Evolutionary conservation across 176 grass and related monocot genomes (phyloP).

Genomic region (Microstegium vimineum): DNA sequence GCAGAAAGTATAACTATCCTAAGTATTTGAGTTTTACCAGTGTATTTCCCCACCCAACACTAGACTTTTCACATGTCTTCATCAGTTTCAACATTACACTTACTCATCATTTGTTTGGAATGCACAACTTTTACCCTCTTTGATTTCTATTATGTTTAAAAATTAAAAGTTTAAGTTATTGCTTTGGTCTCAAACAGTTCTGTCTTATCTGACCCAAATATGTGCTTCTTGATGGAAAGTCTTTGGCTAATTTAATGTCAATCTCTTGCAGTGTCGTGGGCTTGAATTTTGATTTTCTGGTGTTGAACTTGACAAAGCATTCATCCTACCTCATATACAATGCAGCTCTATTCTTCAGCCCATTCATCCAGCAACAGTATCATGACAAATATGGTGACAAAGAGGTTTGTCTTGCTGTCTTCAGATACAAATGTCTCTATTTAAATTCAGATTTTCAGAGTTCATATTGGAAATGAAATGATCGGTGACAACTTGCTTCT

Average conservation of each 20-base stretch:
- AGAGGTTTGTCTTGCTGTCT: slow-evolving; percentile 46
- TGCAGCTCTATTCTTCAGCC: slow-evolving; percentile 75
- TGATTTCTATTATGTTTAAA: too few species aligned
- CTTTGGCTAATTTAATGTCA: slow-evolving; percentile 23
- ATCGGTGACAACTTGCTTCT: too few species aligned
- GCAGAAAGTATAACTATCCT: background rate
- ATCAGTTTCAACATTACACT: background rate
- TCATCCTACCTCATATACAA: slow-evolving; percentile 96
- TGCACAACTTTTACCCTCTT: background rate
- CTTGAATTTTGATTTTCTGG: slow-evolving; percentile 88
- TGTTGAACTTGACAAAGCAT: slow-evolving; percentile 92
- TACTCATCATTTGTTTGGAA: background rate
- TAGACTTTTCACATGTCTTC: background rate
- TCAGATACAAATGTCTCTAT: background rate
- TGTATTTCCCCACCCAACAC: background rate
- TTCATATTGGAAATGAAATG: too few species aligned
- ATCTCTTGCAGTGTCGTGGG: slow-evolving; percentile 77
- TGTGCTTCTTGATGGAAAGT: background rate
- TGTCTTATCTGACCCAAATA: background rate
- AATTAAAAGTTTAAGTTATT: background rate
- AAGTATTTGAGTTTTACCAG: background rate
- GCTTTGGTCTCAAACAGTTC: background rate
- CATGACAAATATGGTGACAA: slow-evolving; percentile 72
- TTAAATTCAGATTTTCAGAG: too few species aligned
- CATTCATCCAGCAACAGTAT: slow-evolving; percentile 70